phyloP scores from a whole-genome alignment of 2,329 filamentous ascomycete genomes.

The Fonsecaea pedrosoi region DNA sequence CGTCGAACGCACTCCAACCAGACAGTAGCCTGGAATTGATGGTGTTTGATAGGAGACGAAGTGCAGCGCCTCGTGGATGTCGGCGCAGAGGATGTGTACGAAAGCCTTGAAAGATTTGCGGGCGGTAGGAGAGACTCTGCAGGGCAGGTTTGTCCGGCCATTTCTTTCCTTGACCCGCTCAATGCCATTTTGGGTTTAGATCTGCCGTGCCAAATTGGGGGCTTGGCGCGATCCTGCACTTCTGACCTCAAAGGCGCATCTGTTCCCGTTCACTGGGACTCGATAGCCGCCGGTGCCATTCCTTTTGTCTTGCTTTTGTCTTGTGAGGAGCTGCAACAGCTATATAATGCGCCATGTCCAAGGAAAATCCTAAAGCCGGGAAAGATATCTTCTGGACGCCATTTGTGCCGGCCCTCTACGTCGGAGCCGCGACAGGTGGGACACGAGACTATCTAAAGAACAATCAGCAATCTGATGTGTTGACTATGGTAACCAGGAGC shows the following conservation, averaged over 20 bases:
- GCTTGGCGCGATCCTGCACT: constrained; percentile 18
- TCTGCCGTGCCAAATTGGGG: constrained; percentile 4
- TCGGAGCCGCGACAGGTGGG: constrained; percentile 66
- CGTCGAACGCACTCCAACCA: constrained; percentile 10
- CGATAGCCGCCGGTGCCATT: too few relatives aligned
- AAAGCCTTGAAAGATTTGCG: constrained; percentile 19
- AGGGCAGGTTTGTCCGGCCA: constrained; percentile 8
- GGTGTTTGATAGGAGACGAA: constrained; percentile 6
- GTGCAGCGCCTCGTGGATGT: constrained; percentile 9
- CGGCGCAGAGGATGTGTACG: constrained; percentile 15
- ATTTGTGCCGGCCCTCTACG: constrained; percentile 57
- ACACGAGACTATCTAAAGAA: neutral
- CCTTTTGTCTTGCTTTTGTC: neutral
- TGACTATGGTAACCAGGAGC: constrained; percentile 55
- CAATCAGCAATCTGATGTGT: neutral
- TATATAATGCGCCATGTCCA: neutral
- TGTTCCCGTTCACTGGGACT: neutral
- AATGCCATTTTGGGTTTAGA: constrained; percentile 15
- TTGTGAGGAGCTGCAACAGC: neutral
- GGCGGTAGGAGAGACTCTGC: constrained; percentile 16
- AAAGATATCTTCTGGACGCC: constrained; percentile 16
- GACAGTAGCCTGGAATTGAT: constrained; percentile 7
- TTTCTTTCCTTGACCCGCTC: constrained; percentile 18
- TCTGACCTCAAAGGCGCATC: neutral
- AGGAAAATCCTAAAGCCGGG: neutral